Evolutionary conservation across 352 stramenopile genomes (phyloP).

Genomic region (Pythium grandisporangium): DNA sequence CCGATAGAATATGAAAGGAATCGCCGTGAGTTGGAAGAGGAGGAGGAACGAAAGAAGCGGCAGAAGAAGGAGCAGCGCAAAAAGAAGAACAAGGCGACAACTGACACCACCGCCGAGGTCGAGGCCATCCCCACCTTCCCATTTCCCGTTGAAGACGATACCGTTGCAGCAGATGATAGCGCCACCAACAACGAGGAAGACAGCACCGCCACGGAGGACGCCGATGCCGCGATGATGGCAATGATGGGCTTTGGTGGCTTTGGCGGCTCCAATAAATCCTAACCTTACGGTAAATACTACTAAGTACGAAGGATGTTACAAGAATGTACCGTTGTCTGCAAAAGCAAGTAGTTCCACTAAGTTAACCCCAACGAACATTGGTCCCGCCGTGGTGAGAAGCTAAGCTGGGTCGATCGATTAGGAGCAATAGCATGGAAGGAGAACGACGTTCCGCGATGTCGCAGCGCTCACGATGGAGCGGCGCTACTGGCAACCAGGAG

Average conservation of each 20-base stretch:
- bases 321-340: neutral
- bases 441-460: too few species aligned
- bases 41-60: constrained; percentile 56
- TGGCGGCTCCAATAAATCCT: constrained; percentile 49
- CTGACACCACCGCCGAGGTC: neutral
- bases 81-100: constrained; percentile 17
- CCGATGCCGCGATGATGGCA: constrained; percentile 83
- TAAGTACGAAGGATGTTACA: too few species aligned
- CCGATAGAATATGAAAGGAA: constrained; percentile 81
- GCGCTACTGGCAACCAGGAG: too few species aligned
- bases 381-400: too few species aligned
- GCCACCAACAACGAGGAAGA: too few species aligned
- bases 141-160: constrained; percentile 12
- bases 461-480: too few species aligned
- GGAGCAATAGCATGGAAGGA: too few species aligned
- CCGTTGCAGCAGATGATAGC: constrained; percentile 7
- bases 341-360: constrained; percentile 1
- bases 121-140: neutral
- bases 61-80: constrained; percentile 68
- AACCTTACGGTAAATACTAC: too few species aligned
- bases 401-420: too few species aligned
- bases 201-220: too few species aligned
- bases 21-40: constrained; percentile 53
- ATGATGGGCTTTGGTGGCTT: constrained; percentile 91
- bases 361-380: too few species aligned